A percentile compares a stretch with the other conserved stretches of the same genome.
Conservation (phyloP, 1,284 basidiomycete genomes). For the Ustilago vetiveriae region DNA sequence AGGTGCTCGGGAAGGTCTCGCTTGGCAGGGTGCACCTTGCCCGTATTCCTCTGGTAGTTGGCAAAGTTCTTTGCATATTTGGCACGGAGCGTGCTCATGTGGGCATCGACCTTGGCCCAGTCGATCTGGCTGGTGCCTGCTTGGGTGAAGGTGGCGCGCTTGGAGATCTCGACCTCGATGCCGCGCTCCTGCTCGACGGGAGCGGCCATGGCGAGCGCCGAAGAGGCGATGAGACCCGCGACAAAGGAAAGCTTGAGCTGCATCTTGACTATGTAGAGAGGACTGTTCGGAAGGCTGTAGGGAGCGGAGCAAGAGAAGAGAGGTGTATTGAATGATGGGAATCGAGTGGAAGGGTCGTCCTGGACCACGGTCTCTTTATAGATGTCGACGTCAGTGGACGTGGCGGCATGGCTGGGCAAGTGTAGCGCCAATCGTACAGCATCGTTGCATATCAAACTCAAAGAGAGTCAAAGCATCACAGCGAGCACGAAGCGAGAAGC, state of each 20-base stretch:
- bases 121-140: conserved; percentile 42
- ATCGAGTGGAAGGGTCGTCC: background rate
- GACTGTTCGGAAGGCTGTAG: background rate
- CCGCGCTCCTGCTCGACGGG: conserved; percentile 45
- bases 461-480: too few species aligned
- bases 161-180: conserved; percentile 45
- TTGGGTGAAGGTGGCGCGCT: conserved; percentile 40
- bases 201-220: conserved; percentile 41
- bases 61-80: conserved; percentile 49
- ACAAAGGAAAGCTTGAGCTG: conserved; percentile 57
- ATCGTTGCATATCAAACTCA: too few species aligned
- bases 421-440: background rate
- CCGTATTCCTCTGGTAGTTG: conserved; percentile 59
- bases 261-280: conserved; percentile 26
- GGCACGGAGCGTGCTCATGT: conserved; percentile 40
- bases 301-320: background rate
- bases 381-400: background rate
- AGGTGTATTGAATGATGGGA: conserved; percentile 1
- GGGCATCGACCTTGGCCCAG: conserved; percentile 50
- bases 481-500: conserved; percentile 6
- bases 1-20: conserved; percentile 29
- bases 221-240: conserved; percentile 48
- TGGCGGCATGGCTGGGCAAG: background rate
- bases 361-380: conserved; percentile 26
- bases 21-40: conserved; percentile 50